These are phyloP conservation scores for Entonaema liquescens DNA, from an alignment of 495 filamentous ascomycete genomes.

Conservation along the genomic window DNA sequence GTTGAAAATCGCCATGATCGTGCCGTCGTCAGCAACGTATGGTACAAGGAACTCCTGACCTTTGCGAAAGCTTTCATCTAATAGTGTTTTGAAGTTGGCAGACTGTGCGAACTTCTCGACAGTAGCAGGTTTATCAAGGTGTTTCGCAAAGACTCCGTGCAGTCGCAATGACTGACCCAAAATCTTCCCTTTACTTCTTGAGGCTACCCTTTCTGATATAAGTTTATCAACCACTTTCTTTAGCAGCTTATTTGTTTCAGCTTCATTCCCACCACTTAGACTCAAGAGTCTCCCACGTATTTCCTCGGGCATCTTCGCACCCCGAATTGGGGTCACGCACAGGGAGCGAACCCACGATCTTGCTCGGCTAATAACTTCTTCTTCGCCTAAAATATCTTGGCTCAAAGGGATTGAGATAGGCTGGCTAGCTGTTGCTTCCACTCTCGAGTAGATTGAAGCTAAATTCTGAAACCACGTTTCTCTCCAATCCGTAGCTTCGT, in stretches of 20 bases:
- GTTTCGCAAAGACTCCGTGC: conserved; percentile 62
- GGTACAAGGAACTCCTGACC: conserved; percentile 48
- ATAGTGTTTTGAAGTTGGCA: conserved; percentile 63
- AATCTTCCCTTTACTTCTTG: conserved; percentile 62
- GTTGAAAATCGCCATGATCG: conserved; percentile 74
- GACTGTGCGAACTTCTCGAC: conserved; percentile 61
- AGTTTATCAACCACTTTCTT: conserved; percentile 66
- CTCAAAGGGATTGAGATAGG: conserved; percentile 38
- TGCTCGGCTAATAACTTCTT: conserved; percentile 31
- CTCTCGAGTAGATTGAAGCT: conserved; percentile 56
- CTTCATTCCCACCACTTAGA: conserved; percentile 46
- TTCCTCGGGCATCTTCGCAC: conserved; percentile 46
- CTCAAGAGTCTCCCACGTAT: conserved; percentile 51
- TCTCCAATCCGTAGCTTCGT: conserved; percentile 55
- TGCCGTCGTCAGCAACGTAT: conserved; percentile 67
- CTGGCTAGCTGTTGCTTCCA: conserved; percentile 51
- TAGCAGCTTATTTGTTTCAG: conserved; percentile 56
- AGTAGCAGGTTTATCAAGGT: conserved; percentile 58
- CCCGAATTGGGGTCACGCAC: conserved; percentile 47
- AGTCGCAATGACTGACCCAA: conserved; percentile 65
- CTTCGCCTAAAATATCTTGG: conserved; percentile 8
- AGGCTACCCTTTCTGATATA: conserved; percentile 66
- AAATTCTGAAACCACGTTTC: conserved; percentile 55
- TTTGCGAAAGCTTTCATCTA: conserved; percentile 63
- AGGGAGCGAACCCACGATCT: conserved; percentile 49